A percentile compares a stretch with the other conserved stretches of the same genome.
These are phyloP conservation scores for Cerioporus squamosus DNA, from an alignment of 1,284 basidiomycete species.

Conservation along the genomic window DNA sequence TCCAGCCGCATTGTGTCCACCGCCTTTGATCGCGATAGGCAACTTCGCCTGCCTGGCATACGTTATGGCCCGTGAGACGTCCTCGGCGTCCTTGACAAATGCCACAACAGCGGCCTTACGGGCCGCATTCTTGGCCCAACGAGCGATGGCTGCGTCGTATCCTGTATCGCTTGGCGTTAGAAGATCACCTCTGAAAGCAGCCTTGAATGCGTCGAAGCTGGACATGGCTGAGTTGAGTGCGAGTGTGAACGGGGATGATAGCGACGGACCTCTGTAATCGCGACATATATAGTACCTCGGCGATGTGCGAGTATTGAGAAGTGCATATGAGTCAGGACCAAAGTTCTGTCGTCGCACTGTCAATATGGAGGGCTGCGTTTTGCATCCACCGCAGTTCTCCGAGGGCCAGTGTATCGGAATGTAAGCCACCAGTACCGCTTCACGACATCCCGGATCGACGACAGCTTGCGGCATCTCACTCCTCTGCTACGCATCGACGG, in stretches of 20 bases:
- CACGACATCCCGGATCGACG: too few relatives aligned
- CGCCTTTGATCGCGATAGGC: conserved; percentile 39
- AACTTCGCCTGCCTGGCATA: conserved; percentile 34
- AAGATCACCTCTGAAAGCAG: conserved; percentile 31
- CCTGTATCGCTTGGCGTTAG: conserved; percentile 25
- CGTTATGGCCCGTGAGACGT: conserved; percentile 36
- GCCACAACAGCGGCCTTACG: conserved; percentile 37
- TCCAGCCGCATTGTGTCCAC: conserved; percentile 42
- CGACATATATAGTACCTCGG: neutral
- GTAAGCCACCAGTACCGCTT: too few relatives aligned
- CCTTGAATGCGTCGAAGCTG: conserved; percentile 17
- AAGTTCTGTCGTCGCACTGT: too few relatives aligned
- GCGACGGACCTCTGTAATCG: neutral
- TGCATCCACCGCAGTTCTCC: too few relatives aligned
- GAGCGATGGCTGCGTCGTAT: conserved; percentile 31
- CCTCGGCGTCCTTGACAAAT: conserved; percentile 34
- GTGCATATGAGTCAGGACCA: too few relatives aligned
- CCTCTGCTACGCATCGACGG: too few relatives aligned
- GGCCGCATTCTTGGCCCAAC: conserved; percentile 34
- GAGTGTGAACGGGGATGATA: too few relatives aligned
- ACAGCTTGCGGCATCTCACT: too few relatives aligned
- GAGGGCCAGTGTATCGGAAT: too few relatives aligned
- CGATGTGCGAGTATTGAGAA: too few relatives aligned
- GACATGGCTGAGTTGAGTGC: conserved; percentile 12
- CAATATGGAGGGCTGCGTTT: too few relatives aligned